phyloP scores from a whole-genome alignment of 192 early-diverging fungal genomes.

The Coemansia sp. region DNA sequence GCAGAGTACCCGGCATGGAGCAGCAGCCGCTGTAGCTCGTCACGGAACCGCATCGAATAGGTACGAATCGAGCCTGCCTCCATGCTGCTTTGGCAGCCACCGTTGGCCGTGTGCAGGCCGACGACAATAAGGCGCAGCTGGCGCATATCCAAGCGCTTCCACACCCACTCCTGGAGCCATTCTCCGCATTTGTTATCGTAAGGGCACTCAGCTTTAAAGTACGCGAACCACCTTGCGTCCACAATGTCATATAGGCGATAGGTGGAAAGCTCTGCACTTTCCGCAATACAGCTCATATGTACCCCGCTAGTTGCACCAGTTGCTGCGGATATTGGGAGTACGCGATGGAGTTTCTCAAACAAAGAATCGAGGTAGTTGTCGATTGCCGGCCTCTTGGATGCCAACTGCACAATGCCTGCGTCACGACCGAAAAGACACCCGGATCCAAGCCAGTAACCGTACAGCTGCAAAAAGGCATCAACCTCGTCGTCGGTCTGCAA shows the following conservation, averaged over 20 bases:
- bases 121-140: conserved; percentile 19
- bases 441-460: conserved; percentile 35
- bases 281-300: neutral
- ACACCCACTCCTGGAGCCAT: conserved; percentile 28
- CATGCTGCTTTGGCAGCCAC: neutral
- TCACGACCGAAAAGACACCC: neutral
- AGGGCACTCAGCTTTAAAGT: neutral
- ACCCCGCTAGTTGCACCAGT: conserved; percentile 16
- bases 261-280: neutral
- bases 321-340: neutral
- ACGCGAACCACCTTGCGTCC: neutral
- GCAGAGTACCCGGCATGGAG: conserved; percentile 46
- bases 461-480: conserved; percentile 41
- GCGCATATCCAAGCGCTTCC: conserved; percentile 13
- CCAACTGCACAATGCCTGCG: too few relatives aligned
- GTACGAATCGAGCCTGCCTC: conserved; percentile 12
- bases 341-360: conserved; percentile 14
- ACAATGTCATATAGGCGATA: neutral
- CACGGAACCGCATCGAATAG: conserved; percentile 21
- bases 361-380: conserved; percentile 15
- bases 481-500: conserved; percentile 17
- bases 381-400: neutral
- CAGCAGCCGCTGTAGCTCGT: conserved; percentile 39
- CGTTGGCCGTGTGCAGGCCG: conserved; percentile 22
- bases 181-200: neutral